These are phyloP conservation scores for Coniophora puteana DNA, from an alignment of 1,284 basidiomycete species.

Conservation along the genomic window DNA sequence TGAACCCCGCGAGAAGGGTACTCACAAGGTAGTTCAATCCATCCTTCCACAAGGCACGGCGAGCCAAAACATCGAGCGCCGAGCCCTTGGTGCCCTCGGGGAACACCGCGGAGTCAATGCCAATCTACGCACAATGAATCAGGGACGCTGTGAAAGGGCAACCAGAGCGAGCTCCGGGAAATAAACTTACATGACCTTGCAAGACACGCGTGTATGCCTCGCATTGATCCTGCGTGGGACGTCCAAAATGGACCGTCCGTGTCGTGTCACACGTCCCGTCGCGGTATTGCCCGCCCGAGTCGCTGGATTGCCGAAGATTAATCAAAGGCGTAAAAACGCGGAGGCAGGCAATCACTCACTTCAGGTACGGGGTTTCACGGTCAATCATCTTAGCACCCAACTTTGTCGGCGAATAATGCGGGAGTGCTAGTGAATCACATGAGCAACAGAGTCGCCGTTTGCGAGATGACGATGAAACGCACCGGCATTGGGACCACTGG, in stretches of 20 bases:
- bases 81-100: slow-evolving; percentile 83
- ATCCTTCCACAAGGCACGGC: slow-evolving; percentile 85
- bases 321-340: slow-evolving; percentile 2
- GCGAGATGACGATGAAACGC: slow-evolving; percentile 13
- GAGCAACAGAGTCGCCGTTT: slow-evolving; percentile 3
- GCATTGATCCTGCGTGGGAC: slow-evolving; percentile 75
- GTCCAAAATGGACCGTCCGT: slow-evolving; percentile 86
- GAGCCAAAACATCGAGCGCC: slow-evolving; percentile 82
- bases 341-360: too few relatives aligned
- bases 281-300: slow-evolving; percentile 86
- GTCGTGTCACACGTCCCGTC: slow-evolving; percentile 95
- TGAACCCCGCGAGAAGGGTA: slow-evolving; percentile 19
- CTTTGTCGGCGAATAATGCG: slow-evolving; percentile 87
- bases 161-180: too few relatives aligned
- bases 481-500: slow-evolving; percentile 83
- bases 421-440: slow-evolving; percentile 54
- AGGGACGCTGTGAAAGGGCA: too few relatives aligned
- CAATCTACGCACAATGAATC: slow-evolving; percentile 55
- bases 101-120: slow-evolving; percentile 86
- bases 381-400: slow-evolving; percentile 72
- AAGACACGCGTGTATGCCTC: slow-evolving; percentile 93
- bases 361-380: slow-evolving; percentile 81
- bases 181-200: slow-evolving; percentile 91
- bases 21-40: slow-evolving; percentile 78
- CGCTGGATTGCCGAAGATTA: slow-evolving; percentile 43